A percentile compares a stretch with the other conserved stretches of the same genome.
phyloP scores from a whole-genome alignment of 148 eudicot genomes.

The Mesembryanthemum crystallinum region DNA sequence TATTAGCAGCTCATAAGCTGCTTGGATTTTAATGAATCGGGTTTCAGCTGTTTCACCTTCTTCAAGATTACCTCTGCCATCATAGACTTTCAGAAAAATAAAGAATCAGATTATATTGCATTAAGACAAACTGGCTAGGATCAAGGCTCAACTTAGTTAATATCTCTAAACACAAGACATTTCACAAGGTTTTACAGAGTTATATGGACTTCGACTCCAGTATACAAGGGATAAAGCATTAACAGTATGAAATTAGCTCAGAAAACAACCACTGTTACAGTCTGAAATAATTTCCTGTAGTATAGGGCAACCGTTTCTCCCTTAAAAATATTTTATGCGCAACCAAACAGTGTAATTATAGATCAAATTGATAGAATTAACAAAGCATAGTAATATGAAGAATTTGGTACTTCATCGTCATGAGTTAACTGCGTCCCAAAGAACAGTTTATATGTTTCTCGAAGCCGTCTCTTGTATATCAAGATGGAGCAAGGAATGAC shows the following conservation, averaged over 20 bases:
- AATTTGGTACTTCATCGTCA: not conserved
- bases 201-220: not conserved
- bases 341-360: not conserved
- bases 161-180: too few relatives aligned
- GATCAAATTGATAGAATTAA: not conserved
- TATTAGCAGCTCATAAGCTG: constrained; percentile 91
- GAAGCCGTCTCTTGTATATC: not conserved
- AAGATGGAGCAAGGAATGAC: too few relatives aligned
- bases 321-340: not conserved
- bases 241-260: not conserved
- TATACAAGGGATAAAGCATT: not conserved
- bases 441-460: not conserved
- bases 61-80: constrained; percentile 92
- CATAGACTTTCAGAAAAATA: constrained; percentile 57
- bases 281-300: not conserved
- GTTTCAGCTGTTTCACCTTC: constrained; percentile 96
- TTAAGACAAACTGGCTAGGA: not conserved
- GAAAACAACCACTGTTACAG: not conserved
- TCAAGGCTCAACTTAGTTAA: not conserved
- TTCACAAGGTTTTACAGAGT: not conserved
- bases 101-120: constrained; percentile 15
- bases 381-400: not conserved
- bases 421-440: not conserved
- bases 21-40: constrained; percentile 95
- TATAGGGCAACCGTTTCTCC: not conserved